Evolutionary conservation across 1,284 basidiomycete species (phyloP).

Genomic region (Moniliophthora roreri): DNA sequence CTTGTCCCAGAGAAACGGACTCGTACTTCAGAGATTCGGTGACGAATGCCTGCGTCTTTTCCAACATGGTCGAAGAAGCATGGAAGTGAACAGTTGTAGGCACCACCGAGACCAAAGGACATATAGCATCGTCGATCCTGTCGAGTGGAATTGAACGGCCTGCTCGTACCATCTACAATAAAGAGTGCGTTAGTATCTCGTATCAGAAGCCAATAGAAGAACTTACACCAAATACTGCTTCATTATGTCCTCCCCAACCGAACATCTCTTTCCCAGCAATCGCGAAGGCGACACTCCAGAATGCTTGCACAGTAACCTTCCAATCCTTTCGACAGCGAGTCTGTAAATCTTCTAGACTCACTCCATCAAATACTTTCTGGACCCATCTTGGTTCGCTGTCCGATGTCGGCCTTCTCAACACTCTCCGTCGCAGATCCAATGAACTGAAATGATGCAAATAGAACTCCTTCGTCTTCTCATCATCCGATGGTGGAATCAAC

Average conservation of each 20-base stretch:
- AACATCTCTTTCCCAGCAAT: conserved; percentile 16
- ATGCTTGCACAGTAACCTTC: conserved; percentile 44
- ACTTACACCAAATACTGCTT: conserved; percentile 47
- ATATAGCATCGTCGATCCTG: conserved; percentile 35
- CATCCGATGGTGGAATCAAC: conserved; percentile 29
- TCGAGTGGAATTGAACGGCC: conserved; percentile 44
- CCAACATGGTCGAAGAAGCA: conserved; percentile 26
- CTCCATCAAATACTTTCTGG: conserved; percentile 19
- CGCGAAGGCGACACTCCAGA: conserved; percentile 41
- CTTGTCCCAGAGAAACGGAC: conserved; percentile 40
- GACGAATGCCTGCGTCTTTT: conserved; percentile 36
- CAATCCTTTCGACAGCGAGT: conserved; percentile 28
- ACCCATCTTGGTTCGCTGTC: conserved; percentile 19
- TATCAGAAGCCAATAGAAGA: background rate
- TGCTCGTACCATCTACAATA: conserved; percentile 43
- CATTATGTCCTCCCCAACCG: conserved; percentile 27
- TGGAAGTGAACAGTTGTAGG: conserved; percentile 38
- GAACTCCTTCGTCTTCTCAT: conserved; percentile 31
- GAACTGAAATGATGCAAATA: conserved; percentile 35
- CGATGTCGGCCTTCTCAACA: conserved; percentile 18
- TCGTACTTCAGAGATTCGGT: conserved; percentile 40
- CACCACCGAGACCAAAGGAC: conserved; percentile 43
- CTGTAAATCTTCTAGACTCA: conserved; percentile 30
- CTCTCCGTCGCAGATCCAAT: conserved; percentile 32
- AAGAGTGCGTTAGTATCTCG: conserved; percentile 1